These are phyloP conservation scores for Globisporangium ultimum DNA, from an alignment of 352 stramenopile genomes.

Conservation along the genomic window DNA sequence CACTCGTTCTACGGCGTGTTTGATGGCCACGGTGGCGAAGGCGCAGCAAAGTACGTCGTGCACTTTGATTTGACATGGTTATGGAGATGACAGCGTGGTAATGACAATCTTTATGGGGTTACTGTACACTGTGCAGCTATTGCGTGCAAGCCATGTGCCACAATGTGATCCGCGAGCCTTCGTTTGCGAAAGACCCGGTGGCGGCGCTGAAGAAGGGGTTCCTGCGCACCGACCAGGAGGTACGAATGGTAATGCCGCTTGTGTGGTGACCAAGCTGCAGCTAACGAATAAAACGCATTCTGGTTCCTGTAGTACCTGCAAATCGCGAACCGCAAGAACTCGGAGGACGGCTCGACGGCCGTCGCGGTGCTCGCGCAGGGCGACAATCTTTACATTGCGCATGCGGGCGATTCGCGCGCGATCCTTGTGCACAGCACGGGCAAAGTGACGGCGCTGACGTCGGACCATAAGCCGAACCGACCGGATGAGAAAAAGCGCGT, in stretches of 20 bases:
- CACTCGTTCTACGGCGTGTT: constrained; percentile 93
- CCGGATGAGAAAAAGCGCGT: constrained; percentile 89
- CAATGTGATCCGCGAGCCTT: constrained; percentile 75
- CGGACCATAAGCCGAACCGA: constrained; percentile 91
- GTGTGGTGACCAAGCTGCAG: too few relatives aligned
- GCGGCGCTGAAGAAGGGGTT: constrained; percentile 80
- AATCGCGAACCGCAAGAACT: constrained; percentile 76
- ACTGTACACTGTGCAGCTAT: constrained; percentile 34
- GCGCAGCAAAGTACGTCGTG: constrained; percentile 78
- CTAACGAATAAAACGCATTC: too few relatives aligned
- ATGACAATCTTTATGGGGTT: constrained; percentile 3
- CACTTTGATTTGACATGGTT: constrained; percentile 1
- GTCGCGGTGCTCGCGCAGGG: constrained; percentile 76
- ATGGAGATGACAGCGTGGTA: not conserved
- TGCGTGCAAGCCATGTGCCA: constrained; percentile 81
- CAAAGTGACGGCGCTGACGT: constrained; percentile 75
- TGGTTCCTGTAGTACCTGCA: constrained; percentile 58
- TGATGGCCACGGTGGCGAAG: constrained; percentile 90
- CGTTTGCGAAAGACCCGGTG: constrained; percentile 57
- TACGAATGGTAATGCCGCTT: constrained; percentile 12
- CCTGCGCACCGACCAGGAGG: constrained; percentile 73
- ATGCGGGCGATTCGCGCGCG: constrained; percentile 88
- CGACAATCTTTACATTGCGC: constrained; percentile 83
- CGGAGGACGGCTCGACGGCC: constrained; percentile 89
- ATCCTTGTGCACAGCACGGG: constrained; percentile 82